Evolutionary conservation across 2,329 filamentous ascomycete genomes (phyloP).

Genomic region (Colletotrichum spinosum): DNA sequence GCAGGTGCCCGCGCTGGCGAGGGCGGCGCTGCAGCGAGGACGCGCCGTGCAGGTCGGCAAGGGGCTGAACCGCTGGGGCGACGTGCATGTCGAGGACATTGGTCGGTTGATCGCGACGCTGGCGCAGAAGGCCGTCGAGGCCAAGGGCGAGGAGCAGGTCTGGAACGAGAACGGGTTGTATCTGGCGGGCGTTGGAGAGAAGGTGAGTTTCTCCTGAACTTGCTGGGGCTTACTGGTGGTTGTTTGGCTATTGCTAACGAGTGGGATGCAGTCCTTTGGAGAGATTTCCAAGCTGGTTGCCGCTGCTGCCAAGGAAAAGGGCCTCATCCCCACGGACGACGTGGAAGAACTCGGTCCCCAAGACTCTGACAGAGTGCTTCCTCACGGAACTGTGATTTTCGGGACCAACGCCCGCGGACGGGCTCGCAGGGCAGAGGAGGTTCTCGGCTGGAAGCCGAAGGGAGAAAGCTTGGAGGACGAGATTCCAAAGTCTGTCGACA

Average conservation of each 20-base stretch:
- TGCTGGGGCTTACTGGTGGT: not conserved
- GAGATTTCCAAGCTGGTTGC: constrained; percentile 46
- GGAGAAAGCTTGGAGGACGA: constrained; percentile 60
- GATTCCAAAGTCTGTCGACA: constrained; percentile 43
- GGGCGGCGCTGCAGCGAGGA: constrained; percentile 47
- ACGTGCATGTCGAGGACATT: constrained; percentile 50
- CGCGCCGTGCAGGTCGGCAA: constrained; percentile 48
- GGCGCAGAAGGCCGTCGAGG: constrained; percentile 44
- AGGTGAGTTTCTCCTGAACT: constrained; percentile 39
- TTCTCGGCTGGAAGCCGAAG: constrained; percentile 66
- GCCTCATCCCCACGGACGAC: constrained; percentile 39
- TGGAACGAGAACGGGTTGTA: constrained; percentile 56
- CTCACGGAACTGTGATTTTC: constrained; percentile 61
- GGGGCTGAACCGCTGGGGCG: constrained; percentile 50
- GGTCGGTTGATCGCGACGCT: constrained; percentile 45
- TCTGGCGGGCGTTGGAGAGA: constrained; percentile 45
- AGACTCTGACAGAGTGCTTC: constrained; percentile 57
- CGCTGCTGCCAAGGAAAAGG: constrained; percentile 42
- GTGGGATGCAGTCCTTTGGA: constrained; percentile 41
- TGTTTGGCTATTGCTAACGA: not conserved
- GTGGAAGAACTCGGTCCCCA: constrained; percentile 48
- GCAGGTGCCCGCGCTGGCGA: constrained; percentile 52
- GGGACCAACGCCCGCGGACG: constrained; percentile 67
- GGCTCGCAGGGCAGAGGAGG: constrained; percentile 61
- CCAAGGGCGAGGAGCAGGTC: constrained; percentile 37